Conservation (phyloP, 2,329 filamentous ascomycete species). For the Westerdykella ornata region DNA sequence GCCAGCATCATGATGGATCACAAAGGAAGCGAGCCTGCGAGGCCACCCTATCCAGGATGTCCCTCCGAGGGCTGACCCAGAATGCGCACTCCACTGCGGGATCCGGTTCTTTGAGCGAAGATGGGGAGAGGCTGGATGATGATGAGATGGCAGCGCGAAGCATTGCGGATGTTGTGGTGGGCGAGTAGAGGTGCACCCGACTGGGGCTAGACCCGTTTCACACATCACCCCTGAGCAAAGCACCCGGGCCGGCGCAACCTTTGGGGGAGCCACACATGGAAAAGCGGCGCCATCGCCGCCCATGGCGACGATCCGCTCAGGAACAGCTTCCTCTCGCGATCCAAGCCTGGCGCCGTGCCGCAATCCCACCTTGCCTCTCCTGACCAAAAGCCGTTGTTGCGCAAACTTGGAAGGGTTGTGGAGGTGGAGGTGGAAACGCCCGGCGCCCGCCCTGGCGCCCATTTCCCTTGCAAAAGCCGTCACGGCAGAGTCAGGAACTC, state of each 20-base stretch:
- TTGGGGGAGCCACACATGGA: no score
- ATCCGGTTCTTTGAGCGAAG: constrained; percentile 10
- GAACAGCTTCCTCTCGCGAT: background rate
- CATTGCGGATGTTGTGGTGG: constrained; percentile 1
- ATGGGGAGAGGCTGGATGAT: background rate
- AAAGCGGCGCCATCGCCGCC: constrained; percentile 23
- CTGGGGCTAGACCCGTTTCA: constrained; percentile 27
- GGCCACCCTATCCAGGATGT: constrained; percentile 10
- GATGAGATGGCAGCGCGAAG: constrained; percentile 3
- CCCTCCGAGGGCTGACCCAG: constrained; percentile 9
- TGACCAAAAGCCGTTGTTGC: no score
- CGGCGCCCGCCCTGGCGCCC: background rate
- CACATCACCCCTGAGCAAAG: constrained; percentile 17
- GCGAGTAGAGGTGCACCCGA: constrained; percentile 21
- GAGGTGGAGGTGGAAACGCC: no score
- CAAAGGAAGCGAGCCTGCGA: constrained; percentile 15
- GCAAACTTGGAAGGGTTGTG: no score
- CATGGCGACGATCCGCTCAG: constrained; percentile 21
- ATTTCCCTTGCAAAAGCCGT: background rate
- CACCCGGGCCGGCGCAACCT: constrained; percentile 17
- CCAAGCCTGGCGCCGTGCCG: no score
- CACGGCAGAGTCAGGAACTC: background rate
- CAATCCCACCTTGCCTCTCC: no score
- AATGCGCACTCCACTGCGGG: constrained; percentile 17
- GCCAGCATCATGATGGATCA: constrained; percentile 12